These are phyloP conservation scores for Penicillium bialowiezense DNA, from an alignment of 495 filamentous ascomycete genomes.

Conservation along the genomic window DNA sequence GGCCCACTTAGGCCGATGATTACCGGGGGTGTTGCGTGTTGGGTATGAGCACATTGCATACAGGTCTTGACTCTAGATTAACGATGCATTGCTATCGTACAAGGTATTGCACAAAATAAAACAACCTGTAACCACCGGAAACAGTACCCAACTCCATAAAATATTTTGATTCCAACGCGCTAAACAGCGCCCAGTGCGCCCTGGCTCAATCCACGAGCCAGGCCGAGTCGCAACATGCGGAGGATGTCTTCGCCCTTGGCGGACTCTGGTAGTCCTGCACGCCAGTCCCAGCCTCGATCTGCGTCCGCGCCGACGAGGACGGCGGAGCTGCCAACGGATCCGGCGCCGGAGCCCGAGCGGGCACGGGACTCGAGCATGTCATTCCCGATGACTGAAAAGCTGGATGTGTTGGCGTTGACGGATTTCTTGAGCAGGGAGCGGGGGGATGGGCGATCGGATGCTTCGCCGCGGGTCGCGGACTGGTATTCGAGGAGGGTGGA, in stretches of 20 bases:
- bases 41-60: neutral
- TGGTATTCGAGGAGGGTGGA: conserved; percentile 46
- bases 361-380: conserved; percentile 59
- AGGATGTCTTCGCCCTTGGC: conserved; percentile 66
- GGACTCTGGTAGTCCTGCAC: conserved; percentile 55
- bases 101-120: neutral
- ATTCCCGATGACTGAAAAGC: conserved; percentile 68
- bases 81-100: conserved; percentile 2
- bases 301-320: conserved; percentile 49
- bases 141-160: neutral
- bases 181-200: conserved; percentile 25
- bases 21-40: neutral
- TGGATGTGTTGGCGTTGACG: conserved; percentile 50
- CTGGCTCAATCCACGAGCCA: conserved; percentile 59
- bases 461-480: conserved; percentile 45
- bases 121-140: neutral
- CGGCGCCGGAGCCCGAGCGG: conserved; percentile 51
- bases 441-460: conserved; percentile 51
- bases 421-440: conserved; percentile 66
- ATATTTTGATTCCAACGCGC: neutral
- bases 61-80: neutral
- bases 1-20: neutral
- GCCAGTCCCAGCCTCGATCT: conserved; percentile 82
- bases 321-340: conserved; percentile 51
- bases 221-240: conserved; percentile 64